A percentile compares a stretch with the other conserved stretches of the same genome.
Conservation (phyloP, 495 filamentous ascomycete species). For the Xylaria flabelliformis region DNA sequence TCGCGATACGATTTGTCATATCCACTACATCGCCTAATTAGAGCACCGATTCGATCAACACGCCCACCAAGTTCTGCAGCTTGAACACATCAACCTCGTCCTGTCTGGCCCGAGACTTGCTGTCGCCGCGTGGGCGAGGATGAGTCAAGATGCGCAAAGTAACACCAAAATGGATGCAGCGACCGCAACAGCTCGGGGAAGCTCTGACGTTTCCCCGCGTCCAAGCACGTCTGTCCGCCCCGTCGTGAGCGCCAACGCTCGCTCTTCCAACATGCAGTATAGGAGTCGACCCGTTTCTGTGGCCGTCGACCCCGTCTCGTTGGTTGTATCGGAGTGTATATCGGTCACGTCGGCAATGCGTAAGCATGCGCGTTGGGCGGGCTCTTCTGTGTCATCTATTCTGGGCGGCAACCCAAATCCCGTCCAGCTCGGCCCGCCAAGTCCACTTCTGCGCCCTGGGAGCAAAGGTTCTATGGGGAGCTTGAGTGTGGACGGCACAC, state of each 20-base stretch:
- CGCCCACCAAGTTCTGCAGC: not conserved
- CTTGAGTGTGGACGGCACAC: conserved; percentile 36
- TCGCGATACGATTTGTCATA: not conserved
- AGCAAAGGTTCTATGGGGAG: conserved; percentile 40
- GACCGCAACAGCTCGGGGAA: conserved; percentile 33
- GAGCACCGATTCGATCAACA: not conserved
- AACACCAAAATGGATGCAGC: conserved; percentile 45
- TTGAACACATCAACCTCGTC: conserved; percentile 3
- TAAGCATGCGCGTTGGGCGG: conserved; percentile 95
- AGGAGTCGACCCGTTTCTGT: conserved; percentile 67
- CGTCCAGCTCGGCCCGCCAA: conserved; percentile 54
- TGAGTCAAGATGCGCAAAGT: conserved; percentile 54
- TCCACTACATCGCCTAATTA: conserved; percentile 1
- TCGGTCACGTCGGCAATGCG: conserved; percentile 97
- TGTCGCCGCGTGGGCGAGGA: conserved; percentile 44
- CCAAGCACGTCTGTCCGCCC: conserved; percentile 28
- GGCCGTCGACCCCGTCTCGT: conserved; percentile 89
- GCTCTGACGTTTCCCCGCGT: conserved; percentile 24
- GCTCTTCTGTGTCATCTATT: conserved; percentile 96
- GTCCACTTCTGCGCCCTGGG: conserved; percentile 42
- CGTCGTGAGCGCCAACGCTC: conserved; percentile 26
- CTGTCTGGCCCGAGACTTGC: conserved; percentile 14
- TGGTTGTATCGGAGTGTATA: conserved; percentile 99
- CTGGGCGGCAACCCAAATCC: conserved; percentile 76
- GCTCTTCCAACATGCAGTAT: conserved; percentile 49